Conservation (phyloP, 805 yeast species). For the Debaryomyces maramus region DNA sequence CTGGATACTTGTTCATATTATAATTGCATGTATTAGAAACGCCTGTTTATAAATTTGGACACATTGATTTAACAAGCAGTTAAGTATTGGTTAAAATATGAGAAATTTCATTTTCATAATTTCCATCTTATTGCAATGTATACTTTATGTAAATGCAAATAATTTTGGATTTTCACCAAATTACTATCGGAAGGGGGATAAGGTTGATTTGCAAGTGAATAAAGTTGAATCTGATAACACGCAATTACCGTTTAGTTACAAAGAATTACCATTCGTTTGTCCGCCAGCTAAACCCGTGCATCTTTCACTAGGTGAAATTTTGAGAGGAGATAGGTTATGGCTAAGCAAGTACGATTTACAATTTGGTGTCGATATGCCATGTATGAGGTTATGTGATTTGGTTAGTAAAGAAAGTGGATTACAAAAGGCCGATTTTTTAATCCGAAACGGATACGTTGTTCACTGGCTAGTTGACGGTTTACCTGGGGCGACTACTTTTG, state of each 20-base stretch:
- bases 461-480: conserved; percentile 84
- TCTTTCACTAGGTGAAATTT: conserved; percentile 71
- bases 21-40: no score
- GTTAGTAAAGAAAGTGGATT: conserved; percentile 50
- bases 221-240: conserved; percentile 78
- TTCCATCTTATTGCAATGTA: neutral
- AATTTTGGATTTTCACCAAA: conserved; percentile 34
- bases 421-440: conserved; percentile 57
- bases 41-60: no score
- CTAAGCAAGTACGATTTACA: conserved; percentile 65
- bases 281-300: conserved; percentile 65
- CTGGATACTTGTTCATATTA: no score
- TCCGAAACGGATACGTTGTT: conserved; percentile 69
- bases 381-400: conserved; percentile 68
- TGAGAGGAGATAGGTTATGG: conserved; percentile 80
- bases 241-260: conserved; percentile 73
- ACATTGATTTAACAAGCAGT: no score
- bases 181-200: conserved; percentile 51
- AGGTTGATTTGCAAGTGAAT: conserved; percentile 69
- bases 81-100: neutral
- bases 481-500: conserved; percentile 86
- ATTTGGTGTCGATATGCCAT: conserved; percentile 65
- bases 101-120: neutral
- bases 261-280: conserved; percentile 78
- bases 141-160: neutral